phyloP scores from a whole-genome alignment of 768 basidiomycete species.

The Lactifluus volemus region DNA sequence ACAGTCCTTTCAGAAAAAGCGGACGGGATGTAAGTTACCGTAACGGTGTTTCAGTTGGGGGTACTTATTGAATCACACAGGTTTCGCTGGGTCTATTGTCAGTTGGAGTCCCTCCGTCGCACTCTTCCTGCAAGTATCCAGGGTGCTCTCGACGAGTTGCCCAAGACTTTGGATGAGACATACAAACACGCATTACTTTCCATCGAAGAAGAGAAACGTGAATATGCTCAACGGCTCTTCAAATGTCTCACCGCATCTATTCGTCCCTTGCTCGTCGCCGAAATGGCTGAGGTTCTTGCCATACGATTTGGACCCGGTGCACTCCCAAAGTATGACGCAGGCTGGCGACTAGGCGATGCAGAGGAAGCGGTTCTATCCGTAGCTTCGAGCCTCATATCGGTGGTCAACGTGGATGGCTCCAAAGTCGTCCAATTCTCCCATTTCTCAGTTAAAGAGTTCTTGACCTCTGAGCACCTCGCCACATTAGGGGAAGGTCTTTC shows the following conservation, averaged over 20 bases:
- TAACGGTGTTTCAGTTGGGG: no score
- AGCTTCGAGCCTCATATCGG: neutral
- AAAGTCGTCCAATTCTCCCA: constrained; percentile 5
- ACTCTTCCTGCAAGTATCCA: neutral
- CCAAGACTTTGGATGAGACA: constrained; percentile 2
- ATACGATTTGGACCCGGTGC: neutral
- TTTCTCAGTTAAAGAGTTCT: constrained; percentile 12
- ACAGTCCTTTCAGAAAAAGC: neutral
- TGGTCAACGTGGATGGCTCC: neutral
- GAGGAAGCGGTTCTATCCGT: constrained; percentile 1
- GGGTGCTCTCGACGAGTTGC: neutral
- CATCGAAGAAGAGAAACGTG: neutral
- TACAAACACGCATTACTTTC: neutral
- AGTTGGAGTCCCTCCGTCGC: neutral
- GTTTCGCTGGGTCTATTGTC: constrained; percentile 10
- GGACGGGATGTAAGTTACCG: constrained; percentile 1
- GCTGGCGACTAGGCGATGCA: neutral
- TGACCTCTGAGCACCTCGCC: constrained; percentile 2
- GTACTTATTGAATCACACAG: neutral
- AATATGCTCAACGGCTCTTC: constrained; percentile 5
- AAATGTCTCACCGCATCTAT: neutral
- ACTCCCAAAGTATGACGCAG: neutral
- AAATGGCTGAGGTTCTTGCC: constrained; percentile 6
- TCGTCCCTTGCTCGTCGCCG: neutral
- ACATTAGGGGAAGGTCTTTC: neutral